Base-by-base conservation (phyloP, 352 stramenopile genomes). In the Globisporangium irregulare region DNA sequence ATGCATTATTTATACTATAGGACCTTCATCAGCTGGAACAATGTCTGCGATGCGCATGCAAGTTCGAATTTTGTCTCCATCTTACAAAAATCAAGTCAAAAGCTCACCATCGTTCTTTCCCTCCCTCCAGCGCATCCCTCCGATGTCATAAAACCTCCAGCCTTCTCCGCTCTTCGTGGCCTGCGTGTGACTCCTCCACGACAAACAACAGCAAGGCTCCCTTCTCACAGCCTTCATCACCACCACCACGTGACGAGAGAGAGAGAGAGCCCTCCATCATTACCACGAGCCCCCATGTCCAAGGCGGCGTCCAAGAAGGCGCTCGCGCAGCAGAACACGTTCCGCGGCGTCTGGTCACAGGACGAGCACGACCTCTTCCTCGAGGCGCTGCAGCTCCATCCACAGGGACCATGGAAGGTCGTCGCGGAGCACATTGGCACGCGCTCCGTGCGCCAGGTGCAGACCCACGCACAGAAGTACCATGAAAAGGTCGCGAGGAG, bases 281-380 rank as follows among this genome's bases (percentile, higher is more conserved):
- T 50, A n/a, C 41, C 41, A n/a, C 41, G 41, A 50, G 41, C 14
- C 18, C 18, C 15, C 41, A 64, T 54, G 58, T 64, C 34, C 38
- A 50, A 55, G 36, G 10, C 41, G 24, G 34, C 32, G 24, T 24
- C 18, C 14, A 53, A 51, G 18, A 50, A 41, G 18, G 32, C 56
- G 22, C 38, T 51, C 36, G 25, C 24, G 27, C 60, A 66, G 27
- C 60, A 66, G 29, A 57, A 66, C 25, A 66, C 60, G 60, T 66
- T 66, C 60, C 60, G 60, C 32, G 62, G 73, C 38, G 48, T 79
- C 25, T 90, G 83, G 83, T 84, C 80, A 12, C 70, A 79, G 63
- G 76, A 87, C 48, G 82, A 91, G 67, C 82, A 89, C 69, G 70
- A 75, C 53, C 86, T 80, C 51, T 91, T 89, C 68, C 77, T 91